These are phyloP conservation scores for Cercis canadensis DNA, from an alignment of 306 rosid genomes.

Conservation along the genomic window DNA sequence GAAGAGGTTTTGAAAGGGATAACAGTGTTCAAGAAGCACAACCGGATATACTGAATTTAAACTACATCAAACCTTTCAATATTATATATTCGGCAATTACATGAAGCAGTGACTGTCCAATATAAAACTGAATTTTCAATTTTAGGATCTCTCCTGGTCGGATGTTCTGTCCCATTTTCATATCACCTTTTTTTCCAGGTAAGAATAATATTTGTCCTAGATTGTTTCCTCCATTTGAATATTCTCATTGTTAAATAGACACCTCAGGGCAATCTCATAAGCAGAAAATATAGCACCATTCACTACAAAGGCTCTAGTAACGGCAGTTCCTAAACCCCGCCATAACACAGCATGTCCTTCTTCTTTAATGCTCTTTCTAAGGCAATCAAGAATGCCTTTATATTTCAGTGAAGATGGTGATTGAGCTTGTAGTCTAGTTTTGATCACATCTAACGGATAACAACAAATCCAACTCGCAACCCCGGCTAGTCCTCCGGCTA, in stretches of 20 bases:
- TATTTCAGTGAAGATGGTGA: slow-evolving; percentile 57
- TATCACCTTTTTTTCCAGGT: not conserved
- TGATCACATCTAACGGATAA: slow-evolving; percentile 80
- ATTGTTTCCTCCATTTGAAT: slow-evolving; percentile 49
- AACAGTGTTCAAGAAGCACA: too few relatives aligned
- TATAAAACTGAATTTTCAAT: slow-evolving; percentile 18
- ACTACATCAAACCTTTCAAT: too few relatives aligned
- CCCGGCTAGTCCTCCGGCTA: slow-evolving; percentile 84
- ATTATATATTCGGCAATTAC: slow-evolving; percentile 3
- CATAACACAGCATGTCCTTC: slow-evolving; percentile 71
- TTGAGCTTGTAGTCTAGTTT: slow-evolving; percentile 80
- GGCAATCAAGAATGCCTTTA: slow-evolving; percentile 67
- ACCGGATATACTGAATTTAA: too few relatives aligned
- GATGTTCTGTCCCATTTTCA: not conserved
- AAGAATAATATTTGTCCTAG: slow-evolving; percentile 24
- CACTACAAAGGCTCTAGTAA: slow-evolving; percentile 79
- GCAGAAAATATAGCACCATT: slow-evolving; percentile 86
- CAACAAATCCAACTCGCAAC: slow-evolving; percentile 84
- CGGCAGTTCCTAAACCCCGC: slow-evolving; percentile 85
- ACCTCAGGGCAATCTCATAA: slow-evolving; percentile 73
- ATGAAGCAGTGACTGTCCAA: slow-evolving; percentile 10
- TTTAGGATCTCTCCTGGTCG: not conserved
- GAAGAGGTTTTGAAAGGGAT: too few relatives aligned
- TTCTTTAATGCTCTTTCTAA: slow-evolving; percentile 59
- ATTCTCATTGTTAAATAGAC: slow-evolving; percentile 54